Evolutionary conservation across 75 land plant genomes (phyloP).

Genomic region (Adiantum capillusveneris): DNA sequence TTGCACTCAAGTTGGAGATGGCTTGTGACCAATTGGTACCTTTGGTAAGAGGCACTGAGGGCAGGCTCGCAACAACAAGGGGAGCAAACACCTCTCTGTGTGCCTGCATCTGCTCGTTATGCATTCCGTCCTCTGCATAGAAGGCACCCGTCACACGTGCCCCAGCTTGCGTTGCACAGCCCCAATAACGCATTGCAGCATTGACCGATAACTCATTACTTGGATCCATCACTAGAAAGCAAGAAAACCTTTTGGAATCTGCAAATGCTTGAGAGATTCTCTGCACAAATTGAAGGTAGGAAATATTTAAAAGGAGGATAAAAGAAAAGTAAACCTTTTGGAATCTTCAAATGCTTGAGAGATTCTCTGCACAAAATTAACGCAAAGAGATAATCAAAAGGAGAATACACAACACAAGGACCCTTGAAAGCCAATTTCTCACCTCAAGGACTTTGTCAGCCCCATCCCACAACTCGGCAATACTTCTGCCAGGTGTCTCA

Average conservation of each 20-base stretch:
- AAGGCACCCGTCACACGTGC: conserved; percentile 63
- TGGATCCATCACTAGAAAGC: conserved; percentile 70
- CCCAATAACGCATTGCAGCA: conserved; percentile 91
- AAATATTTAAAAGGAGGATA: conserved; percentile 10
- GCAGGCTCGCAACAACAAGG: conserved; percentile 45
- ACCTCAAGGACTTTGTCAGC: conserved; percentile 56
- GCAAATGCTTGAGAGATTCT: conserved; percentile 44
- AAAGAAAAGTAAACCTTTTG: neutral
- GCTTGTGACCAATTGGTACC: conserved; percentile 51
- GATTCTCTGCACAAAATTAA: too few relatives aligned
- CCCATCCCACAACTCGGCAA: conserved; percentile 67
- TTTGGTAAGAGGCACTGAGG: conserved; percentile 32
- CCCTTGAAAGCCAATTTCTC: neutral
- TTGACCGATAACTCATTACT: conserved; percentile 32
- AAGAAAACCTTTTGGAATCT: conserved; percentile 54
- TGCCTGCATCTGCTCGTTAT: conserved; percentile 2
- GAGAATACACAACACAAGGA: neutral
- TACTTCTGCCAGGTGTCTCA: conserved; percentile 35
- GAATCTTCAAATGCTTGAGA: too few relatives aligned
- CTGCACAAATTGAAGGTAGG: conserved; percentile 31
- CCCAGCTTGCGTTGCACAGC: conserved; percentile 93
- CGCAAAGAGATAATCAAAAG: too few relatives aligned
- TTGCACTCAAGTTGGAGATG: conserved; percentile 16
- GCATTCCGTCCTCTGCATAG: conserved; percentile 21
- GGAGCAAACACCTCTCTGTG: conserved; percentile 43